Evolutionary conservation across 345 rosid genomes (phyloP).

Genomic region (Salix purpurea): DNA sequence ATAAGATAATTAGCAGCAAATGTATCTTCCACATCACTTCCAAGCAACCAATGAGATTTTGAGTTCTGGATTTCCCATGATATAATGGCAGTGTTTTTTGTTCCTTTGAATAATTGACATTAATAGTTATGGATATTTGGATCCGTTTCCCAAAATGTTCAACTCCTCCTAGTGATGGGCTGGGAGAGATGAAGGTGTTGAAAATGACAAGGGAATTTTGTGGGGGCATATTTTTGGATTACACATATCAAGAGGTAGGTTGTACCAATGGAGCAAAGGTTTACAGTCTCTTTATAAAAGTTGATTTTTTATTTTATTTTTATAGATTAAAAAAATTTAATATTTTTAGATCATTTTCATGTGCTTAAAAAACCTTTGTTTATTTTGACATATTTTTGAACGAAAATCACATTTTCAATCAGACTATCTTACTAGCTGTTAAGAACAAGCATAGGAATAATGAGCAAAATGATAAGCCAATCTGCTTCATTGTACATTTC

Average conservation of each 20-base stretch:
- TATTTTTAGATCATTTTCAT: too few relatives aligned
- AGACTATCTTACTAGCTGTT: neutral
- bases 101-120: neutral
- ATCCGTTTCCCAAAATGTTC: slow-evolving; percentile 18
- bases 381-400: too few relatives aligned
- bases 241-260: neutral
- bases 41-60: slow-evolving; percentile 47
- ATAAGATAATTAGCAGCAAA: slow-evolving; percentile 50
- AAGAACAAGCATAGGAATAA: neutral
- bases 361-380: too few relatives aligned
- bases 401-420: too few relatives aligned
- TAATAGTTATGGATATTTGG: slow-evolving; percentile 25
- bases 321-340: too few relatives aligned
- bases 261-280: neutral
- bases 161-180: slow-evolving; percentile 28
- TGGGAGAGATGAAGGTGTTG: neutral
- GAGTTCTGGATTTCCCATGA: slow-evolving; percentile 51
- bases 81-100: slow-evolving; percentile 9
- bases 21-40: slow-evolving; percentile 45
- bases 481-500: neutral
- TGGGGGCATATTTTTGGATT: neutral
- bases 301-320: too few relatives aligned
- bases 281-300: neutral
- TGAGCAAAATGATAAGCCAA: neutral
- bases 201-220: slow-evolving; percentile 20